Percentiles rank a stretch among this genome's conserved stretches.
Evolutionary conservation across 2,329 filamentous ascomycete genomes (phyloP).

Genomic region (Fusarium sp.): DNA sequence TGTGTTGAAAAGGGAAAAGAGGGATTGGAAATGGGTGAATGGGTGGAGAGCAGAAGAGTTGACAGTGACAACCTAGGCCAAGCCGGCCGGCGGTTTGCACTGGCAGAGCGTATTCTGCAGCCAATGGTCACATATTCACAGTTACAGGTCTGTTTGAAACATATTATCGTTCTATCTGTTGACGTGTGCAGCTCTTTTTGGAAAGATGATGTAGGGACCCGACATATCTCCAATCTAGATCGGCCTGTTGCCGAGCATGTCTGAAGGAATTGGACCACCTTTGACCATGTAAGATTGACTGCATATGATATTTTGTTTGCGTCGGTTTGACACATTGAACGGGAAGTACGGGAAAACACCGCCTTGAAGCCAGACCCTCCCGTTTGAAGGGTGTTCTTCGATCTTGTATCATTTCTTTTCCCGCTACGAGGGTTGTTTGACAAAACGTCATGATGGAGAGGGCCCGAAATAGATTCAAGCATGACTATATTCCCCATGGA

Average conservation of each 20-base stretch:
- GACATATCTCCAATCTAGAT: slow-evolving; percentile 15
- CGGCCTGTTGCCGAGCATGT: slow-evolving; percentile 7
- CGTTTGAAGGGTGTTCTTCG: slow-evolving; percentile 4
- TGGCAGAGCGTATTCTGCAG: background rate
- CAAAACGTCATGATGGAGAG: slow-evolving; percentile 13
- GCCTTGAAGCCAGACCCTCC: slow-evolving; percentile 4
- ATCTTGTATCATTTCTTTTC: slow-evolving; percentile 1
- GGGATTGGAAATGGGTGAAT: background rate
- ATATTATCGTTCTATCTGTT: background rate
- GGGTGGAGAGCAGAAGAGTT: background rate
- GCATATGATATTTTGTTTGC: slow-evolving; percentile 9
- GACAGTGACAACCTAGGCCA: slow-evolving; percentile 1
- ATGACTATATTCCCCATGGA: slow-evolving; percentile 20
- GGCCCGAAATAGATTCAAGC: slow-evolving; percentile 33
- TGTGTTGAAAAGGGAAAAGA: slow-evolving; percentile 6
- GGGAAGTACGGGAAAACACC: slow-evolving; percentile 25
- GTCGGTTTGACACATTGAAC: slow-evolving; percentile 22
- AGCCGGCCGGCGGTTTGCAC: slow-evolving; percentile 16
- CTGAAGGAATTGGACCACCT: background rate
- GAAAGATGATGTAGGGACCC: slow-evolving; percentile 29
- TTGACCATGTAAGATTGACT: slow-evolving; percentile 10
- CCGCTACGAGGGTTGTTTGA: slow-evolving; percentile 8
- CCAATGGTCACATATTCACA: background rate
- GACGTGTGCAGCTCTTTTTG: background rate
- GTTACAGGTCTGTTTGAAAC: background rate